Base-by-base conservation (phyloP, 2,329 filamentous ascomycete genomes). In the Onygena corvina region DNA sequence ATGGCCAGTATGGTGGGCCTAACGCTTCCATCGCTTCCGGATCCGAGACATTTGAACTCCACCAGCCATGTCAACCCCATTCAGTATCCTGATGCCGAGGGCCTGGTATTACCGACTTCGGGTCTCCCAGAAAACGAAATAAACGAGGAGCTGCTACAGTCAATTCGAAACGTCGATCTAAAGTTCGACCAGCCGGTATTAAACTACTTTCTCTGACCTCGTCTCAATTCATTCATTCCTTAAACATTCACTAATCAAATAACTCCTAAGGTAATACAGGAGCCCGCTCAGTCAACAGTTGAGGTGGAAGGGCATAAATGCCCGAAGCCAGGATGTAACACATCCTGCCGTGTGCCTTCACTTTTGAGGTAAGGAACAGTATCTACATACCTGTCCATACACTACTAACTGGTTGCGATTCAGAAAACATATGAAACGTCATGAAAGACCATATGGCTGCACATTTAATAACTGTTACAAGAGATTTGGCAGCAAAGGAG, bases 401-500 rank as follows among this genome's bases (percentile, higher is more conserved):
- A 11, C 9, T 11, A 27, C 23, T 42, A 27, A 42, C 18, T 9
- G 27, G 14, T n/a, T 14, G 12, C n/a, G 6, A 16, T 18, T 8
- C 23, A 90, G 85, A 55, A 95, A 95, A 64, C 89, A 94, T 62
- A 71, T 78, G 63, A 90, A 87, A 61, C 79, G 88, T 1, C 89
- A 95, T 62, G 74, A 77, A 5, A 81, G 80, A 55, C 89, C 87
- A 0, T 94, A 90, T 54, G 81, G 80, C 9, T 95, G 89, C 64
- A 94, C 87, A 0, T 84, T 81, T 54, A 65, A 71, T 6, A 66
- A 69, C 25, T 94, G 89, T 59, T 64, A 67, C 45, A 88, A 86
- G 60, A 71, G 62, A 0, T 94, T 94, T 57, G 89, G 89, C n/a
- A 89, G 84, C 64, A 94, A 94, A 61, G 89, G 87, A 52, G 89